Conservation (phyloP, 1,139 yeast species). For the Zygosaccharomyces pseudobailii region DNA sequence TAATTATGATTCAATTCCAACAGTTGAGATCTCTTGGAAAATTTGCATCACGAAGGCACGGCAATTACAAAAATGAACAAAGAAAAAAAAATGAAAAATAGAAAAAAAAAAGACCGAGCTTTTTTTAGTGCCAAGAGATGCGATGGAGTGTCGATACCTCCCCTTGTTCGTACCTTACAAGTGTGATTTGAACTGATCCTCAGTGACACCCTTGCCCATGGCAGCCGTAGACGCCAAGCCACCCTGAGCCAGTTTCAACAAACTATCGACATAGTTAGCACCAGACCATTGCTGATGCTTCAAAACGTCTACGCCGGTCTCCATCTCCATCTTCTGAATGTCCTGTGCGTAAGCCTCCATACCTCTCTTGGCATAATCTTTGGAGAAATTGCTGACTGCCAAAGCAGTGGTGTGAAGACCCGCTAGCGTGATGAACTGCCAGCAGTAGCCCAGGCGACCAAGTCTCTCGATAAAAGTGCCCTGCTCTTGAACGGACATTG, state of each 20-base stretch:
- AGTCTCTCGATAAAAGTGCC: constrained; percentile 85
- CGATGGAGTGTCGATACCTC: too few species aligned
- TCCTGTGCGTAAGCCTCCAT: constrained; percentile 93
- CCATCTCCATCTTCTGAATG: constrained; percentile 86
- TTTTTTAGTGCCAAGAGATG: not conserved
- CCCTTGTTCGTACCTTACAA: not conserved
- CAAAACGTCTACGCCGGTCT: constrained; percentile 86
- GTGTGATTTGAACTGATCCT: constrained; percentile 64
- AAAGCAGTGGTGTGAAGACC: constrained; percentile 96
- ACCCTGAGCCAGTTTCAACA: constrained; percentile 86
- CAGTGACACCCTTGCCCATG: constrained; percentile 98
- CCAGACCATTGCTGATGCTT: constrained; percentile 99
- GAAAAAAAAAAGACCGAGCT: not conserved
- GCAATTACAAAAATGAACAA: not conserved
- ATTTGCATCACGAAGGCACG: not conserved
- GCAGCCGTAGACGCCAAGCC: constrained; percentile 97
- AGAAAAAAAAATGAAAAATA: not conserved
- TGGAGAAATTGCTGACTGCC: constrained; percentile 82
- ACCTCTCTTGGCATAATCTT: constrained; percentile 73
- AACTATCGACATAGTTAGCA: constrained; percentile 91
- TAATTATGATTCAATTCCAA: not conserved
- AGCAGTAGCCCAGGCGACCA: constrained; percentile 85
- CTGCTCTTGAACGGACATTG: constrained; percentile 85
- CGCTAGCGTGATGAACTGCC: constrained; percentile 98
- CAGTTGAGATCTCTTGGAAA: not conserved